These are phyloP conservation scores for Pseudozyma hubeiensis DNA, from an alignment of 1,284 basidiomycete genomes.

Conservation along the genomic window DNA sequence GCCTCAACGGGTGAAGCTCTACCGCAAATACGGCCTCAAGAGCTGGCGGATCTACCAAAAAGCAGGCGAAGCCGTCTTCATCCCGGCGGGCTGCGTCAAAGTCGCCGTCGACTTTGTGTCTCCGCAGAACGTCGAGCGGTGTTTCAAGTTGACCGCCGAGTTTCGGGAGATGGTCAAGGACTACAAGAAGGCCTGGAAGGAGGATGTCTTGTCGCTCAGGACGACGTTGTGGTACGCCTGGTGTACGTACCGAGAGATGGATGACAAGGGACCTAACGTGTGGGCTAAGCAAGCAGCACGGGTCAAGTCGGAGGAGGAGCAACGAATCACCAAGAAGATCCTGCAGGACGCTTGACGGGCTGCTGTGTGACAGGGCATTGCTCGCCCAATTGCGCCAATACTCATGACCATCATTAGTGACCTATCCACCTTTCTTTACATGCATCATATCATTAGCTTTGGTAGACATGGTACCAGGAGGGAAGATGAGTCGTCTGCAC, in stretches of 20 bases:
- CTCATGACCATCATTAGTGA: no score
- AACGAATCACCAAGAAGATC: slow-evolving; percentile 17
- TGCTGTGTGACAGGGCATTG: no score
- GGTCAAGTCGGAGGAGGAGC: slow-evolving; percentile 1
- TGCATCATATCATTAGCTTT: no score
- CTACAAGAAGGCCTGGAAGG: slow-evolving; percentile 82
- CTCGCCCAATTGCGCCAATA: no score
- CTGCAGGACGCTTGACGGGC: slow-evolving; percentile 8
- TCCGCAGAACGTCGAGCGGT: slow-evolving; percentile 87
- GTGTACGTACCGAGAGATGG: slow-evolving; percentile 66
- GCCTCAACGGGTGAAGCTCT: slow-evolving; percentile 77
- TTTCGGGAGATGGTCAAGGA: slow-evolving; percentile 86
- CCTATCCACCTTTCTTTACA: no score
- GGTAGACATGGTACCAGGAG: no score
- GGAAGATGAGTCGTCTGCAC: no score
- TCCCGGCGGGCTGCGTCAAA: slow-evolving; percentile 95
- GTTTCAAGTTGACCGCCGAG: slow-evolving; percentile 84
- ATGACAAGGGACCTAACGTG: slow-evolving; percentile 25
- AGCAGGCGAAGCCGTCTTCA: slow-evolving; percentile 92
- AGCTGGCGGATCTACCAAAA: slow-evolving; percentile 87
- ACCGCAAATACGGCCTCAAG: slow-evolving; percentile 77
- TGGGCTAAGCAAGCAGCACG: slow-evolving; percentile 11
- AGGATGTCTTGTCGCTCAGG: slow-evolving; percentile 89
- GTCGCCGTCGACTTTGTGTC: slow-evolving; percentile 96
- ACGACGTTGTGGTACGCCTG: slow-evolving; percentile 91